Conservation (phyloP, 2,329 filamentous ascomycete genomes). For the Penicillium sp. region DNA sequence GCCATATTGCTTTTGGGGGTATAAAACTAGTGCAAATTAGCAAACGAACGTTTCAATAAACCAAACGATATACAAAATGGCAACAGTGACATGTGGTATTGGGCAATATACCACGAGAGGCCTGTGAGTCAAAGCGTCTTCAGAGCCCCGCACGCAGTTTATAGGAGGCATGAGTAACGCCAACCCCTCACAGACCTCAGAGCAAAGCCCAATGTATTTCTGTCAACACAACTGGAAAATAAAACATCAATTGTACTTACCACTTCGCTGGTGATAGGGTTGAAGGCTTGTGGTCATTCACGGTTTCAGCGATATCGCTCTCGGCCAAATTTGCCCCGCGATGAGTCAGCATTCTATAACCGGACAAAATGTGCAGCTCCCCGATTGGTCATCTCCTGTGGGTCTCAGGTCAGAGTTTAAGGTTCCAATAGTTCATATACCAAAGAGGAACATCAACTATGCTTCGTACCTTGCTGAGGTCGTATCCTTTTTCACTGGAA, state of each 20-base stretch:
- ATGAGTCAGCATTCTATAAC: conserved; percentile 15
- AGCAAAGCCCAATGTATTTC: not conserved
- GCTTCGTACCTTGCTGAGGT: too few species aligned
- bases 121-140: conserved; percentile 16
- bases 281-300: conserved; percentile 24
- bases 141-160: conserved; percentile 17
- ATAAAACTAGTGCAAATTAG: conserved; percentile 9
- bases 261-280: conserved; percentile 19
- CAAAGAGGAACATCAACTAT: too few species aligned
- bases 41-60: not conserved
- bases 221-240: not conserved
- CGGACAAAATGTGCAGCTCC: not conserved
- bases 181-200: conserved; percentile 4
- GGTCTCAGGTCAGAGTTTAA: not conserved
- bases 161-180: conserved; percentile 3
- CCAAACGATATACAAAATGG: not conserved
- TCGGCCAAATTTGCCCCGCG: conserved; percentile 17
- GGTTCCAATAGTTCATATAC: conserved; percentile 1
- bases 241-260: conserved; percentile 21
- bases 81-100: not conserved
- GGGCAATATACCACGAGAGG: conserved; percentile 2
- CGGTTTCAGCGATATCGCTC: conserved; percentile 35
- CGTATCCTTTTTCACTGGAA: too few species aligned
- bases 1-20: conserved; percentile 28
- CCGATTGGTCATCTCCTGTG: conserved; percentile 9